Conservation (phyloP, 768 basidiomycete genomes). For the Symmetrospora coprosmae region DNA sequence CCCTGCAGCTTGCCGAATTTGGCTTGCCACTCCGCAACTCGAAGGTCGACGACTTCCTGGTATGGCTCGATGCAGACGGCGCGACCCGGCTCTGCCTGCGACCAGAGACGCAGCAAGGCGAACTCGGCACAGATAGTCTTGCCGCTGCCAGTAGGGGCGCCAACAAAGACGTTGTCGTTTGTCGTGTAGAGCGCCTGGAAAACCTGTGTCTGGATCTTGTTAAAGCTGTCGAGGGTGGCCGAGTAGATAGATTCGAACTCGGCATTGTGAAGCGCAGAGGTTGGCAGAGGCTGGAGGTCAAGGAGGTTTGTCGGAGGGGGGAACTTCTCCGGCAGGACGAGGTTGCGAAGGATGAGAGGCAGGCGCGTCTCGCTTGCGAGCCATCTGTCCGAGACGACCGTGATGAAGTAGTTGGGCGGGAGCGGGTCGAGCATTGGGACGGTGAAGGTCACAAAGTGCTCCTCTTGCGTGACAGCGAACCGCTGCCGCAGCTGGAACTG, state of each 20-base stretch:
- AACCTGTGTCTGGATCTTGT: slow-evolving; percentile 98
- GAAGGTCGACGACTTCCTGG: slow-evolving; percentile 89
- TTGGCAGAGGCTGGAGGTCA: slow-evolving; percentile 76
- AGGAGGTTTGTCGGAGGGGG: slow-evolving; percentile 81
- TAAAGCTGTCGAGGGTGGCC: slow-evolving; percentile 67
- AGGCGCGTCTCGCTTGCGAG: slow-evolving; percentile 84
- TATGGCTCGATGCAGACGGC: slow-evolving; percentile 94
- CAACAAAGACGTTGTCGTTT: slow-evolving; percentile 92
- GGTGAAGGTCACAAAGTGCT: slow-evolving; percentile 85
- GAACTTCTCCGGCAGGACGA: slow-evolving; percentile 94
- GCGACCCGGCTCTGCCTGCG: slow-evolving; percentile 60
- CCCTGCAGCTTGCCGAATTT: slow-evolving; percentile 74
- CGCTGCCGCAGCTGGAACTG: slow-evolving; percentile 75
- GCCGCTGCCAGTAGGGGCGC: slow-evolving; percentile 89
- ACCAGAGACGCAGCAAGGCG: slow-evolving; percentile 87
- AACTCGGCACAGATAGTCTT: slow-evolving; percentile 98
- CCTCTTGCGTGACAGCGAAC: slow-evolving; percentile 60
- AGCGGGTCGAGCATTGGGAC: slow-evolving; percentile 95
- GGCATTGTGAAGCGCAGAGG: slow-evolving; percentile 81
- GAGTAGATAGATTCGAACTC: slow-evolving; percentile 80
- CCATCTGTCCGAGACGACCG: slow-evolving; percentile 88
- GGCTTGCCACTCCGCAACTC: slow-evolving; percentile 71
- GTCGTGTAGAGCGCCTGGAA: slow-evolving; percentile 95
- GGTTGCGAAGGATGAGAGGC: slow-evolving; percentile 92
- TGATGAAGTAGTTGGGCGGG: slow-evolving; percentile 96